Evolutionary conservation across 2,329 filamentous ascomycete species (phyloP).

Genomic region (Neopestalotiopsis sp.): DNA sequence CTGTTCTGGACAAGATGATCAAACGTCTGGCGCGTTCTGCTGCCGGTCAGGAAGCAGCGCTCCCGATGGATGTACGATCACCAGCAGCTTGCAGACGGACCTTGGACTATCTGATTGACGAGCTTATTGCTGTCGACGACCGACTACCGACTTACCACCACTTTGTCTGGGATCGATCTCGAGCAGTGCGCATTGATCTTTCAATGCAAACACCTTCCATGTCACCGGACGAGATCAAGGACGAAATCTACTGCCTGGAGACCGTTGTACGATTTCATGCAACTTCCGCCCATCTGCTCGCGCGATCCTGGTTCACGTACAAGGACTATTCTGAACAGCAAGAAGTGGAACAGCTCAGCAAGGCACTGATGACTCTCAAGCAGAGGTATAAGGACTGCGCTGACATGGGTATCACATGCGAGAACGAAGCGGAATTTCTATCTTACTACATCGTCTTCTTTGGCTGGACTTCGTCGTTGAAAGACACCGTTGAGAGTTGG

Average conservation of each 20-base stretch:
- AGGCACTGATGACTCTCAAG: conserved; percentile 67
- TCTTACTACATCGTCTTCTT: conserved; percentile 70
- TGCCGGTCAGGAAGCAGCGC: conserved; percentile 69
- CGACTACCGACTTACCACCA: conserved; percentile 62
- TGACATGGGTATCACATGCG: conserved; percentile 59
- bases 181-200: conserved; percentile 71
- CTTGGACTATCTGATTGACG: conserved; percentile 67
- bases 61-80: conserved; percentile 72
- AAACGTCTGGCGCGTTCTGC: conserved; percentile 72
- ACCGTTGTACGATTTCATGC: conserved; percentile 72
- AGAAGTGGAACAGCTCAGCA: conserved; percentile 70
- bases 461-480: conserved; percentile 61
- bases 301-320: conserved; percentile 57
- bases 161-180: conserved; percentile 72
- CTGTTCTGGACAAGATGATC: conserved; percentile 62
- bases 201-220: conserved; percentile 67
- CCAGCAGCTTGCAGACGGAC: conserved; percentile 62
- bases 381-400: conserved; percentile 71
- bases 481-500: conserved; percentile 61
- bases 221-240: conserved; percentile 58
- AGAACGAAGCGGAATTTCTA: conserved; percentile 70
- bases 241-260: conserved; percentile 68
- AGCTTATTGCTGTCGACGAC: conserved; percentile 59
- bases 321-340: conserved; percentile 71
- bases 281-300: conserved; percentile 67